phyloP scores from a whole-genome alignment of 176 grass and related monocot genomes.

The Carex kokanica region DNA sequence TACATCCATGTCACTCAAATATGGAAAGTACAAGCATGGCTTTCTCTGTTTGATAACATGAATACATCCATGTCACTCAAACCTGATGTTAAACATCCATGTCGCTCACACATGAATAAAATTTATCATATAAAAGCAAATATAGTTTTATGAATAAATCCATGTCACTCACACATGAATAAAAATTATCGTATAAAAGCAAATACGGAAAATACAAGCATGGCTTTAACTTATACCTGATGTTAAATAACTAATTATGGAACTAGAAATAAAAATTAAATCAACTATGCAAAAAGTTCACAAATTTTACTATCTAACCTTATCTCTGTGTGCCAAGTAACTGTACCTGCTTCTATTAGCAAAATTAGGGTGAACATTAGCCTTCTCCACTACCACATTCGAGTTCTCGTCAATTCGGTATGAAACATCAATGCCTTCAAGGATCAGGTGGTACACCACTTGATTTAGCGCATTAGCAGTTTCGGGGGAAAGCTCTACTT shows the following conservation, averaged over 20 bases:
- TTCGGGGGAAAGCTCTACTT: not conserved
- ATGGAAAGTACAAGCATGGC: too few species aligned
- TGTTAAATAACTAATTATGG: not conserved
- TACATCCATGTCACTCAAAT: too few species aligned
- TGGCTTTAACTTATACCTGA: not conserved
- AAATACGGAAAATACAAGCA: not conserved
- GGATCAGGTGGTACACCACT: slow-evolving; percentile 64
- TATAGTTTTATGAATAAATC: too few species aligned
- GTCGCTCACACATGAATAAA: too few species aligned
- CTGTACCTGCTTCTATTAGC: slow-evolving; percentile 25
- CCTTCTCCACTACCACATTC: slow-evolving; percentile 58
- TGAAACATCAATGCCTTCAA: slow-evolving; percentile 81
- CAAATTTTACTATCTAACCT: slow-evolving; percentile 14
- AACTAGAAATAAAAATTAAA: not conserved
- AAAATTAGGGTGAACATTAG: slow-evolving; percentile 17
- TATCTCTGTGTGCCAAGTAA: slow-evolving; percentile 40
- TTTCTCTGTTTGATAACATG: too few species aligned
- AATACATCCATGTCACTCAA: too few species aligned
- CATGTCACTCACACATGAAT: too few species aligned
- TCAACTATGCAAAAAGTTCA: not conserved
- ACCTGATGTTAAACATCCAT: too few species aligned
- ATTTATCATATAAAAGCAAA: too few species aligned
- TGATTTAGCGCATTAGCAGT: not conserved
- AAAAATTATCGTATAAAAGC: too few species aligned
- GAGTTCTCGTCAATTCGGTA: slow-evolving; percentile 54